A percentile compares a stretch with the other conserved stretches of the same genome.
phyloP scores from a whole-genome alignment of 345 rosid species.

The Euphorbia peplus region DNA sequence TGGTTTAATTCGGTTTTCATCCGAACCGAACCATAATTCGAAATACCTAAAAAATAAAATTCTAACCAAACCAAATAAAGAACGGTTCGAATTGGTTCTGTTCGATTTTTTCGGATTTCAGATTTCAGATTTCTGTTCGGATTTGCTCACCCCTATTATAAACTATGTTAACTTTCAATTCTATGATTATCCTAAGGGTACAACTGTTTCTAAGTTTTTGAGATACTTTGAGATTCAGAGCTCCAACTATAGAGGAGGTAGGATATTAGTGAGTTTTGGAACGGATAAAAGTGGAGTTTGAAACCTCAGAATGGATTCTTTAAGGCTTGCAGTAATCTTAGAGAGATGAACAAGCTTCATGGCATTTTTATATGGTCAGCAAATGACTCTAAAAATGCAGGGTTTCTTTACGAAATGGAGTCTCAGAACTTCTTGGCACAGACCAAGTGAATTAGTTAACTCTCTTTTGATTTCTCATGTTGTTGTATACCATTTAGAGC shows the following conservation, averaged over 20 bases:
- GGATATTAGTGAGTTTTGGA: slow-evolving; percentile 43
- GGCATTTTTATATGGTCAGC: slow-evolving; percentile 63
- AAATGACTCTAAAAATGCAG: slow-evolving; percentile 49
- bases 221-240: slow-evolving; percentile 33
- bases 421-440: slow-evolving; percentile 36
- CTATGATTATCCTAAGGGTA: slow-evolving; percentile 45
- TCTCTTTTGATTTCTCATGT: not conserved
- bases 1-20: too few species aligned
- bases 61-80: too few species aligned
- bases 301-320: slow-evolving; percentile 46
- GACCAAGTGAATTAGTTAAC: slow-evolving; percentile 9
- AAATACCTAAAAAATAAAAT: too few species aligned
- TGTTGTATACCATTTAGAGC: not conserved
- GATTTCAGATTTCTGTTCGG: too few species aligned
- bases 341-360: slow-evolving; percentile 34
- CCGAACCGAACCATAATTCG: too few species aligned
- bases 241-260: slow-evolving; percentile 41
- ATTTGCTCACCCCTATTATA: too few species aligned
- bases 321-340: slow-evolving; percentile 36
- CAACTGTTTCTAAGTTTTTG: slow-evolving; percentile 40
- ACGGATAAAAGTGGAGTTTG: slow-evolving; percentile 50
- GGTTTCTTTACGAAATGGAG: slow-evolving; percentile 37
- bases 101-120: too few species aligned
- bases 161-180: slow-evolving; percentile 61
- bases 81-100: too few species aligned